Percentiles rank a stretch among this genome's conserved stretches.
phyloP scores from a whole-genome alignment of 2,329 filamentous ascomycete genomes.

The Diaporthe velutina region DNA sequence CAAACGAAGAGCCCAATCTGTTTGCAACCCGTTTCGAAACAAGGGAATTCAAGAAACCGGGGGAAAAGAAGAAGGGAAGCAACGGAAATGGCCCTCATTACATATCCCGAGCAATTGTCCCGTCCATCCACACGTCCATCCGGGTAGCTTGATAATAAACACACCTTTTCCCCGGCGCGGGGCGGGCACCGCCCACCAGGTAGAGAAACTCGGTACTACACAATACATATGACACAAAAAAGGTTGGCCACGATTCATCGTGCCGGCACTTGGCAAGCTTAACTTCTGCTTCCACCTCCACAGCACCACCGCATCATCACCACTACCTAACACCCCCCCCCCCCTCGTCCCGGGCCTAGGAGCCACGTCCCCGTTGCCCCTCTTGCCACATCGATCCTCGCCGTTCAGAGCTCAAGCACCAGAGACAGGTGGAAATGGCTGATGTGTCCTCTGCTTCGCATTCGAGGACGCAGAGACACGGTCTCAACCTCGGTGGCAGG shows the following conservation, averaged over 20 bases:
- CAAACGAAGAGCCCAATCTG: not conserved
- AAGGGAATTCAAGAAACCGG: not conserved
- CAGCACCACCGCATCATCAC: too few species aligned
- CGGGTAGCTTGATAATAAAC: not conserved
- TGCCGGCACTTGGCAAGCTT: conserved; percentile 20
- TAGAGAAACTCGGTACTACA: conserved; percentile 10
- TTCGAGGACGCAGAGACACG: conserved; percentile 12
- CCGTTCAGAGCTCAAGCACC: not conserved
- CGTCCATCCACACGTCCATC: not conserved
- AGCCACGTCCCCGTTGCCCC: not conserved
- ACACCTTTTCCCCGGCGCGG: conserved; percentile 16
- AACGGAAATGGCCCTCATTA: conserved; percentile 22
- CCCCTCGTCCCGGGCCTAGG: not conserved
- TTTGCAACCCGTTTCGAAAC: not conserved
- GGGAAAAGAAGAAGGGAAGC: not conserved
- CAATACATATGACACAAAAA: conserved; percentile 28
- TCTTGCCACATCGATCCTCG: not conserved
- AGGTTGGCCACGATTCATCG: conserved; percentile 28
- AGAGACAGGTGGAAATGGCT: not conserved
- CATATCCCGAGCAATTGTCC: conserved; percentile 22
- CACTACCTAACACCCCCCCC: too few species aligned
- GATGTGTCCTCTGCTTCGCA: conserved; percentile 6
- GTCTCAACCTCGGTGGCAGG: conserved; percentile 11
- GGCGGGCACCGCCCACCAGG: not conserved
- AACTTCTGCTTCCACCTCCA: conserved; percentile 1